phyloP scores from a whole-genome alignment of 2,329 filamentous ascomycete species.

The Sclerotinia glacialis region DNA sequence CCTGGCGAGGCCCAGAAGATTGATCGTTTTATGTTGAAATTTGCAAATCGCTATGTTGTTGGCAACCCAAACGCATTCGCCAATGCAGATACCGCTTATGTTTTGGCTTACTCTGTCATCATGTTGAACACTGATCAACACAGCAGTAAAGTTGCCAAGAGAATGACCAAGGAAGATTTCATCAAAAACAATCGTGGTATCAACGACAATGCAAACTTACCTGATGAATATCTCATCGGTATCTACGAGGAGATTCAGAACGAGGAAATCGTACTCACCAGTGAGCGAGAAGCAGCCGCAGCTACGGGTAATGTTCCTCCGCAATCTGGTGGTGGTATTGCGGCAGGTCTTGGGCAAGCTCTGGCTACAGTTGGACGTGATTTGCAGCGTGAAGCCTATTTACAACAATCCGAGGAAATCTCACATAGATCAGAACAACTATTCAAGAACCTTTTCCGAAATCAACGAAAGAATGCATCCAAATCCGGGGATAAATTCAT shows the following conservation, averaged over 20 bases:
- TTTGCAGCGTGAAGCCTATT: slow-evolving; percentile 85
- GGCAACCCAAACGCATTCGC: slow-evolving; percentile 97
- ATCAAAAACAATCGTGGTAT: slow-evolving; percentile 99
- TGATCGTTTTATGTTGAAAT: slow-evolving; percentile 98
- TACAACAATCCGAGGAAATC: slow-evolving; percentile 95
- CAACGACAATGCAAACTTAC: slow-evolving; percentile 91
- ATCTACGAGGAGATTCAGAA: slow-evolving; percentile 91
- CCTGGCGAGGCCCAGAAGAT: slow-evolving; percentile 98
- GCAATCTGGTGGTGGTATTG: slow-evolving; percentile 65
- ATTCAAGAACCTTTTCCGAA: slow-evolving; percentile 89
- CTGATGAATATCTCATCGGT: slow-evolving; percentile 81
- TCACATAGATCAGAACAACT: slow-evolving; percentile 70
- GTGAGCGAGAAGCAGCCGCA: slow-evolving; percentile 84
- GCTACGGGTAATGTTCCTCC: slow-evolving; percentile 63
- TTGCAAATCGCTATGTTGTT: slow-evolving; percentile 90
- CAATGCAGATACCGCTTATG: slow-evolving; percentile 96
- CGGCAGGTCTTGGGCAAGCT: slow-evolving; percentile 81
- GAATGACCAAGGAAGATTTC: slow-evolving; percentile 96
- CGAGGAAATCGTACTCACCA: slow-evolving; percentile 93
- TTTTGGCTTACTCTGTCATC: slow-evolving; percentile 94
- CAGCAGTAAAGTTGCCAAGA: slow-evolving; percentile 75
- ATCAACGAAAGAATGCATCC: slow-evolving; percentile 76
- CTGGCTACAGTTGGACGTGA: slow-evolving; percentile 90
- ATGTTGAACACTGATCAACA: slow-evolving; percentile 95
- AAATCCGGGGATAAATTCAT: slow-evolving; percentile 73